These are phyloP conservation scores for Oryza nivara DNA, from an alignment of 176 grass and related monocot genomes.

Conservation along the genomic window DNA sequence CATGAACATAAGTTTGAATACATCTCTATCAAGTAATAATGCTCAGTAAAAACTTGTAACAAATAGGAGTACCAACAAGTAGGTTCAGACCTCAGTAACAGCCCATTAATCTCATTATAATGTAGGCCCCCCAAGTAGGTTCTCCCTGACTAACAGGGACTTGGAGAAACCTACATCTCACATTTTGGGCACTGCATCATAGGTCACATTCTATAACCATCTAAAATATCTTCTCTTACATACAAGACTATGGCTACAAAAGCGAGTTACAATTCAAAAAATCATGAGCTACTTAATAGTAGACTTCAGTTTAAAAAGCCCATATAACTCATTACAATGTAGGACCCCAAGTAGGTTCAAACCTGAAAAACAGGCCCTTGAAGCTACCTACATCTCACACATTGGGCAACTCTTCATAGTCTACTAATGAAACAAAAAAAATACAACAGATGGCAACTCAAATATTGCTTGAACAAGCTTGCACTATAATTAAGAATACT, in stretches of 20 bases:
- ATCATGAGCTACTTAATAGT: too few species aligned
- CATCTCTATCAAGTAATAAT: not conserved
- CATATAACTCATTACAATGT: conserved; percentile 36
- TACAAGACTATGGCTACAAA: not conserved
- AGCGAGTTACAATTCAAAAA: not conserved
- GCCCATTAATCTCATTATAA: conserved; percentile 35
- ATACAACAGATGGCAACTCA: not conserved
- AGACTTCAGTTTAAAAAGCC: conserved; percentile 36
- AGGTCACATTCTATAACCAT: not conserved
- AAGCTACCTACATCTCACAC: conserved; percentile 33
- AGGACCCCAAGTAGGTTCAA: conserved; percentile 46
- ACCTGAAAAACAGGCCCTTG: conserved; percentile 43
- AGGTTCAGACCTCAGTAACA: not conserved
- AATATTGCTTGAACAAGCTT: not conserved
- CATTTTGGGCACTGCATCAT: not conserved
- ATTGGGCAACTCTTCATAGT: conserved; percentile 26
- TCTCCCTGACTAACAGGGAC: conserved; percentile 41
- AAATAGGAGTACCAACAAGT: not conserved
- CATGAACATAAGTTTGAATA: not conserved
- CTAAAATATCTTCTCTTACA: not conserved
- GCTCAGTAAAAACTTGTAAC: not conserved
- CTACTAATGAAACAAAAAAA: not conserved
- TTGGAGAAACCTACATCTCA: conserved; percentile 39
- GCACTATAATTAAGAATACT: too few species aligned
- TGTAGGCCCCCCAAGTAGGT: conserved; percentile 50